These are phyloP conservation scores for Candida loeiensis DNA, from an alignment of 805 yeast genomes.

Conservation along the genomic window DNA sequence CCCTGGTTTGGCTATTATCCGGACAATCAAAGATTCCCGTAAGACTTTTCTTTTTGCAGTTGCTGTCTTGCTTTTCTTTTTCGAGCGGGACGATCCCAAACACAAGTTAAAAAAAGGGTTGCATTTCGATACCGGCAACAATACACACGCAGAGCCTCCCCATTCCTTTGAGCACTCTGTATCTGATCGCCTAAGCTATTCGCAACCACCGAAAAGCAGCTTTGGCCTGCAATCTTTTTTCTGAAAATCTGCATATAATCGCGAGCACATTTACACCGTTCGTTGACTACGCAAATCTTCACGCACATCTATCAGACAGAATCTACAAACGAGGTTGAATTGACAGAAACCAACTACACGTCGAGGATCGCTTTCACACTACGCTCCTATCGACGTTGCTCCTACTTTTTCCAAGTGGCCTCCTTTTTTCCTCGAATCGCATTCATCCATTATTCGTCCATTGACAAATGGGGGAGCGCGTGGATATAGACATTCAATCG, in stretches of 20 bases:
- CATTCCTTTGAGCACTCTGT: neutral
- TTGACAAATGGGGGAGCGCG: neutral
- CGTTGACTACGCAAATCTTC: neutral
- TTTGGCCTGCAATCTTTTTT: no score
- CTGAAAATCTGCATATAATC: no score
- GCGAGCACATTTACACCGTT: no score
- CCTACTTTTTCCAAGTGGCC: neutral
- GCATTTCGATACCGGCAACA: neutral
- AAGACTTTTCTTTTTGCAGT: constrained; percentile 4
- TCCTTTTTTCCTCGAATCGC: neutral
- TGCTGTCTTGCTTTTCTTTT: constrained; percentile 3
- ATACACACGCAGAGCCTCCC: neutral
- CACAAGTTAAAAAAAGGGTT: neutral
- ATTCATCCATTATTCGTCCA: neutral
- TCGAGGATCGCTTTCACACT: no score
- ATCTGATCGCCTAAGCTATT: no score
- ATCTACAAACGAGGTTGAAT: neutral
- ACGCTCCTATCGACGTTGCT: no score
- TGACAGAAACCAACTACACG: no score
- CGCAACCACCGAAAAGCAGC: no score
- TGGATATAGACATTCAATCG: neutral
- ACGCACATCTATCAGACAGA: no score
- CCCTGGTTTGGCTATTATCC: no score
- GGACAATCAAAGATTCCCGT: no score
- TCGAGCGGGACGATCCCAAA: constrained; percentile 1